These are phyloP conservation scores for Hyphopichia pseudoburtonii DNA, from an alignment of 1,139 yeast genomes.

Conservation along the genomic window DNA sequence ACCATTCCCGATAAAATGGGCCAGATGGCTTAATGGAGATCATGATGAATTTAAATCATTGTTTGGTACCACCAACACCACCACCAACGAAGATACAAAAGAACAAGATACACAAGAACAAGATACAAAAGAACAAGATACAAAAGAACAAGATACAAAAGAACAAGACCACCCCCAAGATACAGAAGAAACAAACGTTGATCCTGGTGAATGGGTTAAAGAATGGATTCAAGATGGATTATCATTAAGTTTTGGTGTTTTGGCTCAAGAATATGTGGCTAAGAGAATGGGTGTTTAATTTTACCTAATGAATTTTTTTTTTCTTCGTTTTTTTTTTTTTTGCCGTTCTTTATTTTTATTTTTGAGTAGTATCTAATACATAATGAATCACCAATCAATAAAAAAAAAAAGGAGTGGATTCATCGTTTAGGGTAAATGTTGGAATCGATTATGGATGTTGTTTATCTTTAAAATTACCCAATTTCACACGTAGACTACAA, in stretches of 20 bases:
- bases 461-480: no score
- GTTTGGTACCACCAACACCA: no score
- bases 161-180: constrained; percentile 15
- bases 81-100: no score
- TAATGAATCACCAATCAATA: no score
- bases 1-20: constrained; percentile 88
- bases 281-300: constrained; percentile 77
- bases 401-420: no score
- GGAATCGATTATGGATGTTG: no score
- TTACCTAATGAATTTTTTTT: no score
- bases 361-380: no score
- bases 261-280: constrained; percentile 88
- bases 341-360: no score
- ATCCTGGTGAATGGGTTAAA: constrained; percentile 94
- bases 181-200: constrained; percentile 43
- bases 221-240: constrained; percentile 89
- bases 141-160: constrained; percentile 11
- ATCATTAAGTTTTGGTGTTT: constrained; percentile 74
- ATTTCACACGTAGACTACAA: no score
- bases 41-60: constrained; percentile 27
- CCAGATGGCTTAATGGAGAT: constrained; percentile 71
- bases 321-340: no score
- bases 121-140: constrained; percentile 5
- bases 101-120: constrained; percentile 17
- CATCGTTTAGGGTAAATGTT: no score